phyloP scores from a whole-genome alignment of 768 basidiomycete species.

The Serendipita sp. region DNA sequence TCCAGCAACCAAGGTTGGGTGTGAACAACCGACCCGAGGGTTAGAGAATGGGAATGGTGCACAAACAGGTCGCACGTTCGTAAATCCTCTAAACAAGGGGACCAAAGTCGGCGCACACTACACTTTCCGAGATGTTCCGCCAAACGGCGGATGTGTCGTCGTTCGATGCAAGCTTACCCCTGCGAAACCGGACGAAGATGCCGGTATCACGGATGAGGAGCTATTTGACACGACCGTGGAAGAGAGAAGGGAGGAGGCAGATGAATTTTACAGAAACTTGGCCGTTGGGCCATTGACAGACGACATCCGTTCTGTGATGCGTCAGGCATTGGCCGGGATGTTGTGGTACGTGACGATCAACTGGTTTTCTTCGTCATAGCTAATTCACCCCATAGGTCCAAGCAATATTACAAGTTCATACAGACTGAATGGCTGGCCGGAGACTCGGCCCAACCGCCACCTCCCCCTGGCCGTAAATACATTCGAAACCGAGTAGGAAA shows the following conservation, averaged over 20 bases:
- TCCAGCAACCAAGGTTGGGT: slow-evolving; percentile 25
- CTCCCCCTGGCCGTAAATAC: slow-evolving; percentile 75
- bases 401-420: slow-evolving; percentile 92
- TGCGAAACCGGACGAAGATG: slow-evolving; percentile 52
- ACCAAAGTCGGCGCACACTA: slow-evolving; percentile 95
- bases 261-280: slow-evolving; percentile 83
- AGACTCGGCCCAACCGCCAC: slow-evolving; percentile 87
- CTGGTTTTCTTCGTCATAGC: background rate
- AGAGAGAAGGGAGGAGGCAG: slow-evolving; percentile 80
- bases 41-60: slow-evolving; percentile 10
- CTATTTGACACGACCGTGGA: slow-evolving; percentile 81
- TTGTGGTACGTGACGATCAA: slow-evolving; percentile 41
- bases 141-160: slow-evolving; percentile 84
- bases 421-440: slow-evolving; percentile 95
- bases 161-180: slow-evolving; percentile 89
- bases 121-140: slow-evolving; percentile 70
- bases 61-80: slow-evolving; percentile 37
- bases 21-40: slow-evolving; percentile 14
- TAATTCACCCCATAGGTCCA: slow-evolving; percentile 35
- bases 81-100: slow-evolving; percentile 75
- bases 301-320: slow-evolving; percentile 89
- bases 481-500: slow-evolving; percentile 61
- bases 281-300: slow-evolving; percentile 75
- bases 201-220: slow-evolving; percentile 73
- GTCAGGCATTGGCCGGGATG: slow-evolving; percentile 94